Conservation (phyloP, 2,329 filamentous ascomycete genomes). For the Tolypocladium inflatum region DNA sequence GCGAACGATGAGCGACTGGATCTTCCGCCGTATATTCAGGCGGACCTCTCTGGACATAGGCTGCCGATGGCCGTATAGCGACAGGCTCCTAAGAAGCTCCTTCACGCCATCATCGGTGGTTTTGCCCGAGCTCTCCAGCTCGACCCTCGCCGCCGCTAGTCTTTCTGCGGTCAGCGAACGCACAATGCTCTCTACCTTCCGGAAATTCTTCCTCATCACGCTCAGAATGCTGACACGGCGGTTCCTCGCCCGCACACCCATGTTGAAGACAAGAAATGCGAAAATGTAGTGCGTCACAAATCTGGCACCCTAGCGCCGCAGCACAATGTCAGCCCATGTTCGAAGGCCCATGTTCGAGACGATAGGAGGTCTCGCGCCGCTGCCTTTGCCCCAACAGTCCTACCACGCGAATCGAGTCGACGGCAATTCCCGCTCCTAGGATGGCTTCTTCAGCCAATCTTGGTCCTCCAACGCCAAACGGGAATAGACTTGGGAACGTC, state of each 20-base stretch:
- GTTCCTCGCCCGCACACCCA: conserved; percentile 3
- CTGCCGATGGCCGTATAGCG: too few relatives aligned
- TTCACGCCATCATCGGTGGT: too few relatives aligned
- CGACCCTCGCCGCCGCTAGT: too few relatives aligned
- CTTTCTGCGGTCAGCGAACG: too few relatives aligned
- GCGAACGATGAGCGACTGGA: too few relatives aligned
- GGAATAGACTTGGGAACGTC: conserved; percentile 6
- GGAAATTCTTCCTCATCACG: not conserved
- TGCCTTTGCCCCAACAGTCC: not conserved
- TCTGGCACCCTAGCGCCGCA: conserved; percentile 3
- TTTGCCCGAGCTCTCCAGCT: too few relatives aligned
- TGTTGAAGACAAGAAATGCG: conserved; percentile 6
- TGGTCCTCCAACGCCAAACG: conserved; percentile 6
- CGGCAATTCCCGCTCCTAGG: not conserved
- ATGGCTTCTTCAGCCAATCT: not conserved
- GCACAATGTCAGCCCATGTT: conserved; percentile 7
- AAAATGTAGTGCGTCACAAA: conserved; percentile 5
- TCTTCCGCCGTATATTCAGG: too few relatives aligned
- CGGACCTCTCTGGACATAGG: too few relatives aligned
- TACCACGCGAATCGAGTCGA: too few relatives aligned
- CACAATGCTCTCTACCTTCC: not conserved
- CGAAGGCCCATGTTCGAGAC: not conserved
- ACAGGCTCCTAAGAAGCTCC: too few relatives aligned
- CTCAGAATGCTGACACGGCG: not conserved
- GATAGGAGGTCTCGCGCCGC: not conserved